Conservation (phyloP, 2,329 filamentous ascomycete species). For the Hypoxylon sp. region DNA sequence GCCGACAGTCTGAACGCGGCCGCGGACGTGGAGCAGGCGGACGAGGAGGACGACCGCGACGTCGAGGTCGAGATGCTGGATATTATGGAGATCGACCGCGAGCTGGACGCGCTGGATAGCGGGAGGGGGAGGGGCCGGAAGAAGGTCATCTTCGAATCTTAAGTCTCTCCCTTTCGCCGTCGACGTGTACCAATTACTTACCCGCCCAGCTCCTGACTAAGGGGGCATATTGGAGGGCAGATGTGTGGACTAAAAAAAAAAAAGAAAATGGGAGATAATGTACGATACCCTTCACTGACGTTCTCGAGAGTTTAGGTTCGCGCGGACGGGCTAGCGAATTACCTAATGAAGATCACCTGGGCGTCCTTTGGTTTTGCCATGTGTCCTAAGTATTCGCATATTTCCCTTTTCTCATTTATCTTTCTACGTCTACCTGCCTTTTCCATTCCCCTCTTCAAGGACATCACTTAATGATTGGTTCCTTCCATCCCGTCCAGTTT, state of each 20-base stretch:
- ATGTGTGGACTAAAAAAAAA: neutral
- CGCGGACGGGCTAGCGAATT: conserved; percentile 16
- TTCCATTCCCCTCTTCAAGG: neutral
- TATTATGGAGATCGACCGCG: conserved; percentile 74
- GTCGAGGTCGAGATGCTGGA: conserved; percentile 72
- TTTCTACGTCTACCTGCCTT: neutral
- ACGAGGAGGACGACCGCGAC: conserved; percentile 61
- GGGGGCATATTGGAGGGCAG: neutral
- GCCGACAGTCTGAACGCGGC: conserved; percentile 63
- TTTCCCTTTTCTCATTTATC: neutral
- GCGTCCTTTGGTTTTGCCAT: neutral
- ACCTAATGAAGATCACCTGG: conserved; percentile 13
- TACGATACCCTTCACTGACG: conserved; percentile 37
- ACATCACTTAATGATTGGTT: neutral
- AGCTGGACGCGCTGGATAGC: conserved; percentile 66
- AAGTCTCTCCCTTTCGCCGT: conserved; percentile 36
- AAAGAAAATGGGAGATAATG: conserved; percentile 14
- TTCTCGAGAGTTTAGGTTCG: conserved; percentile 22
- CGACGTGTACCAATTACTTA: conserved; percentile 8
- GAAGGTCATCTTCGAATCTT: conserved; percentile 65
- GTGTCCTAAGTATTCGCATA: neutral
- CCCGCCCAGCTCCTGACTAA: neutral
- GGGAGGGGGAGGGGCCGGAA: conserved; percentile 61
- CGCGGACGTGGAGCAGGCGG: conserved; percentile 62
- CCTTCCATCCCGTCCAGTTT: neutral